Percentiles rank a stretch among this genome's conserved stretches.
phyloP scores from a whole-genome alignment of 805 yeast species.

The Groenewaldozyma salmanticensis region DNA sequence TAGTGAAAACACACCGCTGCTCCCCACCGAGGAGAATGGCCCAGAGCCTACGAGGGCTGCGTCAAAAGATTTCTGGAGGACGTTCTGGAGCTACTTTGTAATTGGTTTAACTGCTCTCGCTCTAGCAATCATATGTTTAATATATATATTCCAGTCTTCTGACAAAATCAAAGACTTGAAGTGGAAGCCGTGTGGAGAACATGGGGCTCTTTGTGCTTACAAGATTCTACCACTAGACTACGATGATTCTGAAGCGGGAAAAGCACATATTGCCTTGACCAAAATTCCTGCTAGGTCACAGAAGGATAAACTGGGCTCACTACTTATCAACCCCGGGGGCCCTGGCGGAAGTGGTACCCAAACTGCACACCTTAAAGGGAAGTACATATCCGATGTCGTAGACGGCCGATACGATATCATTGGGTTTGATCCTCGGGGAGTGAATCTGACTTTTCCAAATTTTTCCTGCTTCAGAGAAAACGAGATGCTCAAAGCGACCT shows the following conservation, averaged over 20 bases:
- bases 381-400: constrained; percentile 7
- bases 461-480: constrained; percentile 10
- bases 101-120: too few relatives aligned
- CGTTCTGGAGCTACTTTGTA: too few relatives aligned
- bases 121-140: too few relatives aligned
- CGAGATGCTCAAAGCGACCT: neutral
- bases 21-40: too few relatives aligned
- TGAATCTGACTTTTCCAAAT: constrained; percentile 14
- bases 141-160: too few relatives aligned
- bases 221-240: constrained; percentile 9
- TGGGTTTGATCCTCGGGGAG: constrained; percentile 20
- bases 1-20: too few relatives aligned
- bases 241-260: constrained; percentile 7
- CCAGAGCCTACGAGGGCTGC: too few relatives aligned
- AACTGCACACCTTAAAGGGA: constrained; percentile 7
- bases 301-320: constrained; percentile 14
- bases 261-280: constrained; percentile 6
- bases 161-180: too few relatives aligned
- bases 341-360: constrained; percentile 19
- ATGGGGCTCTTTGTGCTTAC: too few relatives aligned
- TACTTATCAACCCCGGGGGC: constrained; percentile 20
- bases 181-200: too few relatives aligned
- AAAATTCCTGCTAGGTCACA: constrained; percentile 11
- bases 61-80: too few relatives aligned
- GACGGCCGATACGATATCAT: constrained; percentile 15